A percentile compares a stretch with the other conserved stretches of the same genome.
These are phyloP conservation scores for Saccharomyces kudriavzevii DNA, from an alignment of 805 yeast species.

Conservation along the genomic window DNA sequence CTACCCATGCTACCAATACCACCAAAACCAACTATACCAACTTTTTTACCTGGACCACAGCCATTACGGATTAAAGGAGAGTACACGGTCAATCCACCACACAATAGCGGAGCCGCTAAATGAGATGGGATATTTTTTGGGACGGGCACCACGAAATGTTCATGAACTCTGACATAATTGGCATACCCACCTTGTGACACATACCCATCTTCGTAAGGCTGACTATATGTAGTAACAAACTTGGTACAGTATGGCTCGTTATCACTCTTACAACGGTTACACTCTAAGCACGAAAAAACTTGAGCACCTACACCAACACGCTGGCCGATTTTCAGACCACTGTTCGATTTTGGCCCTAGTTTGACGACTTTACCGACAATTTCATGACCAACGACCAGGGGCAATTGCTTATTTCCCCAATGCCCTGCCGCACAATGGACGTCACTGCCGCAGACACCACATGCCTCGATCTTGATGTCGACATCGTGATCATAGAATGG, in stretches of 20 bases:
- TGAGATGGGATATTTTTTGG: constrained; percentile 47
- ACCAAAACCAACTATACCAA: constrained; percentile 50
- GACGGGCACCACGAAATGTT: constrained; percentile 53
- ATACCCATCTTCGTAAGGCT: constrained; percentile 40
- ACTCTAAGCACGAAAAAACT: constrained; percentile 49
- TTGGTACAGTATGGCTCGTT: constrained; percentile 52
- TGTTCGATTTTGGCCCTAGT: constrained; percentile 49
- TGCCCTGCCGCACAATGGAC: constrained; percentile 18
- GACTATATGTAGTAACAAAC: constrained; percentile 41
- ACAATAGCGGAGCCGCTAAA: constrained; percentile 62
- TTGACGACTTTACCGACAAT: constrained; percentile 51
- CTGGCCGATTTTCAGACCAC: constrained; percentile 52
- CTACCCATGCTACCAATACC: constrained; percentile 52
- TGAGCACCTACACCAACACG: constrained; percentile 79
- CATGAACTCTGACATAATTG: constrained; percentile 56
- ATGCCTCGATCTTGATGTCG: constrained; percentile 49
- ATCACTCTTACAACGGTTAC: constrained; percentile 48
- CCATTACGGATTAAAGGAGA: constrained; percentile 54
- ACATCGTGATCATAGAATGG: constrained; percentile 38
- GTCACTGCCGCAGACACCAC: constrained; percentile 66
- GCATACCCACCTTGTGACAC: constrained; percentile 61
- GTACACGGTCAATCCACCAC: constrained; percentile 71
- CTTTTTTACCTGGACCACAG: constrained; percentile 41
- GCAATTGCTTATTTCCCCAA: constrained; percentile 17
- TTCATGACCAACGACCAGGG: constrained; percentile 61